Conservation (phyloP, 2,329 filamentous ascomycete species). For the Aspergillus viridinutans region DNA sequence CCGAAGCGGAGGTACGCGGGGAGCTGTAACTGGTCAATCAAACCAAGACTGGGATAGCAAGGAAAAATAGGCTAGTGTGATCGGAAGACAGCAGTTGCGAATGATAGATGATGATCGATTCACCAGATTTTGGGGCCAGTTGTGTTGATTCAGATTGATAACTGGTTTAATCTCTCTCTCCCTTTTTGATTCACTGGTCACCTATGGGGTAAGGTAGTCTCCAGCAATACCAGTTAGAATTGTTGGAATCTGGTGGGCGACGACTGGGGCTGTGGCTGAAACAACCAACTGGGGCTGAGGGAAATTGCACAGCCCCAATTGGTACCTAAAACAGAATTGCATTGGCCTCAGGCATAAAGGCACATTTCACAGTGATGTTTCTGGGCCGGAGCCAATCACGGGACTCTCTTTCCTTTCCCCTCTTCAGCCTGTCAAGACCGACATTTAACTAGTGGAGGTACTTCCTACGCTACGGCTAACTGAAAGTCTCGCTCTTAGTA, state of each 20-base stretch:
- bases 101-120: not conserved
- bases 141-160: not conserved
- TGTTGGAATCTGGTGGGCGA: not conserved
- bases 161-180: too few species aligned
- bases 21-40: not conserved
- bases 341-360: slow-evolving; percentile 6
- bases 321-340: not conserved
- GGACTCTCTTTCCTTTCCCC: slow-evolving; percentile 9
- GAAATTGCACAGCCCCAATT: slow-evolving; percentile 6
- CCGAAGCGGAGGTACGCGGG: slow-evolving; percentile 8
- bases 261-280: slow-evolving; percentile 2
- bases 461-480: too few species aligned
- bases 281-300: not conserved
- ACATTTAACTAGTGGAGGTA: not conserved
- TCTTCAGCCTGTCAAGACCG: slow-evolving; percentile 10
- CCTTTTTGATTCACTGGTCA: not conserved
- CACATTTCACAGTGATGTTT: slow-evolving; percentile 5
- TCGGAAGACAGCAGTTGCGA: not conserved
- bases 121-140: not conserved
- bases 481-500: not conserved
- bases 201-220: not conserved
- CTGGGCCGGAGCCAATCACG: slow-evolving; percentile 13
- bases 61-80: not conserved
- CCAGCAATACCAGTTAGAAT: not conserved
- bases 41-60: not conserved